Conservation (phyloP, 371 early-diverging fungal genomes). For the Basidiobolus meristosporus region DNA sequence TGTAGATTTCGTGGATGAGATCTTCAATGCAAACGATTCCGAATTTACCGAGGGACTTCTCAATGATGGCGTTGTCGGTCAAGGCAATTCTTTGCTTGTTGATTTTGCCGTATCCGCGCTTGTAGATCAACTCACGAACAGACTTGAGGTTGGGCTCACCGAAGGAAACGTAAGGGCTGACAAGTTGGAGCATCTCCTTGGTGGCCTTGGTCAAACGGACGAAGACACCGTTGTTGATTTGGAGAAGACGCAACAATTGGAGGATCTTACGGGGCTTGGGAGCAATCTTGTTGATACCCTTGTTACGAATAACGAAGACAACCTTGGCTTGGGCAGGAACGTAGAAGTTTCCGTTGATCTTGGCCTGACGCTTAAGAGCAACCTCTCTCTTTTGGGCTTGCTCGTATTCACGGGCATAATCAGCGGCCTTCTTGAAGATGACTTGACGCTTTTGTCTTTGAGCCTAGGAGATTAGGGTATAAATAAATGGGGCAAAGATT, state of each 20-base stretch:
- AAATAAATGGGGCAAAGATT: too few relatives aligned
- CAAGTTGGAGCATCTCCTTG: constrained; percentile 93
- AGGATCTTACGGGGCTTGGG: constrained; percentile 99
- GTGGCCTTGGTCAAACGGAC: constrained; percentile 97
- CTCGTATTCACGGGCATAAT: constrained; percentile 90
- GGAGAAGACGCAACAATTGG: constrained; percentile 95
- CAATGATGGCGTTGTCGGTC: constrained; percentile 91
- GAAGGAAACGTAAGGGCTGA: constrained; percentile 94
- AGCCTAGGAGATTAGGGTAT: too few relatives aligned
- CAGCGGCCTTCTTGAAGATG: constrained; percentile 94
- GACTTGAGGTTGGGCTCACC: constrained; percentile 97
- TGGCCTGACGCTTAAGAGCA: constrained; percentile 81
- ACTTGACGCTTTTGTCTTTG: constrained; percentile 69
- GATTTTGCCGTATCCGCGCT: constrained; percentile 97
- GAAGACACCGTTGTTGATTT: constrained; percentile 98
- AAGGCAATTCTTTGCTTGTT: constrained; percentile 92
- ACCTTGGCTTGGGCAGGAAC: constrained; percentile 95
- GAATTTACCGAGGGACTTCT: constrained; percentile 84
- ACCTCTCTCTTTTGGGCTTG: constrained; percentile 72
- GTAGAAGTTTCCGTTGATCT: constrained; percentile 79
- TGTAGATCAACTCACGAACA: constrained; percentile 98
- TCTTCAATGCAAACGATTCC: constrained; percentile 98
- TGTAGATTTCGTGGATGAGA: constrained; percentile 96
- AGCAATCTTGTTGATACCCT: constrained; percentile 95
- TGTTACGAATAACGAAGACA: constrained; percentile 92